Evolutionary conservation across 176 grass and related monocot genomes (phyloP).

Genomic region (Chloris gayana): DNA sequence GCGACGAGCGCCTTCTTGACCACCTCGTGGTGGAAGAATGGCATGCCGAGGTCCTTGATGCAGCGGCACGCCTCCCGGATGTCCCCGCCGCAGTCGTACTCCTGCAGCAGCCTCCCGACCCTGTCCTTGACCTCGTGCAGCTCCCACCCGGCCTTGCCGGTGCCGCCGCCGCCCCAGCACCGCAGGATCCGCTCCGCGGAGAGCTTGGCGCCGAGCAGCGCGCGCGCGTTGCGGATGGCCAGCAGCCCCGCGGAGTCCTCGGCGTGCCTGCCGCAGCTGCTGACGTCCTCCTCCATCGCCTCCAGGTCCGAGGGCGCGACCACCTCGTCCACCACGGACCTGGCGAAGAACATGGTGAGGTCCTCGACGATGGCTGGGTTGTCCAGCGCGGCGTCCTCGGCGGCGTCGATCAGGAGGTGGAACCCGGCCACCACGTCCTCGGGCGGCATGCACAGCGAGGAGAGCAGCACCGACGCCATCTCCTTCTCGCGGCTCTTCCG

Average conservation of each 20-base stretch:
- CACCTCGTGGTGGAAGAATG: conserved; percentile 90
- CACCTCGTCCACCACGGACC: conserved; percentile 76
- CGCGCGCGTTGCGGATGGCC: conserved; percentile 51
- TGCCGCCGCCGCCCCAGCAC: conserved; percentile 76
- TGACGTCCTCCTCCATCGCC: conserved; percentile 46
- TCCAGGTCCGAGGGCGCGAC: conserved; percentile 68
- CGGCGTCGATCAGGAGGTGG: conserved; percentile 59
- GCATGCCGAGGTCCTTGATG: conserved; percentile 82
- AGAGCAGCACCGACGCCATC: conserved; percentile 72
- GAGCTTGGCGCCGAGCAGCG: conserved; percentile 57
- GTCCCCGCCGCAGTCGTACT: conserved; percentile 78
- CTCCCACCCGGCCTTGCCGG: conserved; percentile 62
- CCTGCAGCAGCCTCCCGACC: conserved; percentile 67
- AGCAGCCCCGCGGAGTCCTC: conserved; percentile 26
- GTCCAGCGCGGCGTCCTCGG: conserved; percentile 77
- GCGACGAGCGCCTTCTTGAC: conserved; percentile 79
- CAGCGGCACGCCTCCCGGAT: conserved; percentile 63
- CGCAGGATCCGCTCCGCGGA: conserved; percentile 74
- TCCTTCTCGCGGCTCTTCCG: conserved; percentile 80
- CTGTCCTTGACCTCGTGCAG: conserved; percentile 70
- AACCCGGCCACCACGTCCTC: conserved; percentile 71
- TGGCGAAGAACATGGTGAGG: conserved; percentile 76
- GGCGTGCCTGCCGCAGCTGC: conserved; percentile 5
- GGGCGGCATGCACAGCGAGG: conserved; percentile 61
- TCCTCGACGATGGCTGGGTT: conserved; percentile 66